Base-by-base conservation (phyloP, 345 rosid genomes). In the Toxicodendron radicans region DNA sequence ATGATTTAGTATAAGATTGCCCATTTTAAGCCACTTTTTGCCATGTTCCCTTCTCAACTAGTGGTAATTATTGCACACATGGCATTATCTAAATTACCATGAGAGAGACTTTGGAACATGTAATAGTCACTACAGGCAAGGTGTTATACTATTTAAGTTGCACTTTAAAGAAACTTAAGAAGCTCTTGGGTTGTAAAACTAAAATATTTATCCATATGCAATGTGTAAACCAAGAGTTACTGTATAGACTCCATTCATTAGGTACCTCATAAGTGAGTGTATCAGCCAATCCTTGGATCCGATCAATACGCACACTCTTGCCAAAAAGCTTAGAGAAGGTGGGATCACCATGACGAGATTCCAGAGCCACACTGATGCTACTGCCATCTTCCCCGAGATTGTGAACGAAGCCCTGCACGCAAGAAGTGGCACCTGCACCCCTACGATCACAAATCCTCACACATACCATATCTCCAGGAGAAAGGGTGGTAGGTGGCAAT, bases 381-480 rank as follows among this genome's bases (percentile, higher is more conserved):
- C 97, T 87, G 56, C 97, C 97, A 86, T 95, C 99, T 60, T 91
- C 94, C 59, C 97, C 99, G 60, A 95, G 94, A 85, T 85, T 87
- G 79, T 95, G 85, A 79, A 95, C 94, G 78, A 95, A 95, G 35
- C 97, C 99, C 80, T 95, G 97, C 80, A 92, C 73, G 83, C 92
- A 90, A 35, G 97, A 84, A 32, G 95, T 88, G 41, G 97, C 91
- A 75, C 89, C 92, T 9, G 99, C 97, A 72, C 97, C 99, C 82
- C 89, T 88, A 68, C 90, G 87, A 77, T 95, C 92, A 30, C 94
- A 95, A 57, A 82, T 79, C 82, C 99, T 87, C 71, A 95, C 95
- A 73, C 97, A 95, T 67, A 95, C 97, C 99, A 92, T 95, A 75
- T 95, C 97, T 72, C 99, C 99, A 61, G 99, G 99, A 59, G 99